Conservation (phyloP, 352 stramenopile genomes). For the Globisporangium cederbergense region DNA sequence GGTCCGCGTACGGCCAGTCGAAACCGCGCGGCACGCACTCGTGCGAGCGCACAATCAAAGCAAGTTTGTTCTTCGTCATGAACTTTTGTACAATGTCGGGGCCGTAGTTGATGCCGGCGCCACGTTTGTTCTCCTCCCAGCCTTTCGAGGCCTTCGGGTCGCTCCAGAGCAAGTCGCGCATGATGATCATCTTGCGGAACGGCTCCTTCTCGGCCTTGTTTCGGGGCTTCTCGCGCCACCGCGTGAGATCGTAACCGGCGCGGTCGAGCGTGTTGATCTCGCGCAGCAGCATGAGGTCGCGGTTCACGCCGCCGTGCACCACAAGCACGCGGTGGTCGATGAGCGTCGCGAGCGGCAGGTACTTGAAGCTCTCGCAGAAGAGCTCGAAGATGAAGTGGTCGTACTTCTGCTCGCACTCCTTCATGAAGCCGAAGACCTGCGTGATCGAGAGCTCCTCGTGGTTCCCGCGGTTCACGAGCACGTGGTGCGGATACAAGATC, state of each 20-base stretch:
- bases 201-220: slow-evolving; percentile 43
- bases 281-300: slow-evolving; percentile 48
- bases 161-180: slow-evolving; percentile 82
- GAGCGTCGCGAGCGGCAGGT: slow-evolving; percentile 69
- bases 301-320: slow-evolving; percentile 72
- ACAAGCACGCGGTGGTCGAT: slow-evolving; percentile 75
- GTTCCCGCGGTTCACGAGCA: slow-evolving; percentile 83
- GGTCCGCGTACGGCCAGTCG: slow-evolving; percentile 75
- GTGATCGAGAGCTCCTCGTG: slow-evolving; percentile 86
- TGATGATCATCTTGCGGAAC: slow-evolving; percentile 63
- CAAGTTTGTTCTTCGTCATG: slow-evolving; percentile 82
- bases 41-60: slow-evolving; percentile 80
- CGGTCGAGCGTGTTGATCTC: slow-evolving; percentile 64
- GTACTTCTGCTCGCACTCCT: slow-evolving; percentile 83
- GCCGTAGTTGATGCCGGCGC: slow-evolving; percentile 73
- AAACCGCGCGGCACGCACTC: slow-evolving; percentile 82
- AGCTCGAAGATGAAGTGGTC: slow-evolving; percentile 74
- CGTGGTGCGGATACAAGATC: slow-evolving; percentile 66
- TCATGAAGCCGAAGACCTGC: slow-evolving; percentile 87
- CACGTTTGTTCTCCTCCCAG: slow-evolving; percentile 80
- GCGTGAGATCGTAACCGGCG: slow-evolving; percentile 69
- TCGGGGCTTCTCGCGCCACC: slow-evolving; percentile 64
- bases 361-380: slow-evolving; percentile 80
- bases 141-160: slow-evolving; percentile 64
- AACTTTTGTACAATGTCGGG: slow-evolving; percentile 82